Evolutionary conservation across 2,329 filamentous ascomycete species (phyloP), one percentile per base, ranked within the genome.

Genomic region (Monilinia fructicola): DNA sequence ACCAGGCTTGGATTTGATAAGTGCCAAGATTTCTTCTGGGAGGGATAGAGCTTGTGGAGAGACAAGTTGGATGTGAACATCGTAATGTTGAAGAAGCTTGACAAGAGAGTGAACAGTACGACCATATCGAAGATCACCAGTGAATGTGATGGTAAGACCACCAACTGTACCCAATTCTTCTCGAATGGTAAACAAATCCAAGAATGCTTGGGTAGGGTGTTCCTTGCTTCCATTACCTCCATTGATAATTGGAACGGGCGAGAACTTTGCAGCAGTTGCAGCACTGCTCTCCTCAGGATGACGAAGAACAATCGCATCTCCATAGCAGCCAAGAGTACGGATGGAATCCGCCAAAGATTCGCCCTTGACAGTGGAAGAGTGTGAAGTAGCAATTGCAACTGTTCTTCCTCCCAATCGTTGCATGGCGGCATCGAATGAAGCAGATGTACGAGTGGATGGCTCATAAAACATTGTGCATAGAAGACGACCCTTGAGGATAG

Each of bases 351-450:
- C 92, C 23, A 99, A 86, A 4, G 90, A 89, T 82, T 99, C 95
- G 53, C 95, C 95, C 85, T 99, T 99, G 79, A 93, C 86, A 4
- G 93, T 93, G 18, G 92, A 96, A 2, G 94, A 97, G 73, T 91
- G 87, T 7, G 88, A 85, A 3, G 94, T 96, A 52, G 92, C 84
- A 75, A 98, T 89, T 63, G 89, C 84, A 64, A 99, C 85, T 3
- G 90, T 94, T 59, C 92, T 87, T 58, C 95, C 95, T 72, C 95
- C 95, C 6, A 99, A 89, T 63, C 96, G 90, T 83, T 99, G 96
- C 95, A 99, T 99, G 53, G 95, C 95, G 66, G 94, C 91, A 76
- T 99, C 95, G 74, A 99, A 99, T 4, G 95, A 99, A 48, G 91
- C 88, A 16, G 94, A 97, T 6, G 95, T 99, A 65, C 95, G 87